phyloP scores from a whole-genome alignment of 768 basidiomycete genomes.

The Russula brevipes region DNA sequence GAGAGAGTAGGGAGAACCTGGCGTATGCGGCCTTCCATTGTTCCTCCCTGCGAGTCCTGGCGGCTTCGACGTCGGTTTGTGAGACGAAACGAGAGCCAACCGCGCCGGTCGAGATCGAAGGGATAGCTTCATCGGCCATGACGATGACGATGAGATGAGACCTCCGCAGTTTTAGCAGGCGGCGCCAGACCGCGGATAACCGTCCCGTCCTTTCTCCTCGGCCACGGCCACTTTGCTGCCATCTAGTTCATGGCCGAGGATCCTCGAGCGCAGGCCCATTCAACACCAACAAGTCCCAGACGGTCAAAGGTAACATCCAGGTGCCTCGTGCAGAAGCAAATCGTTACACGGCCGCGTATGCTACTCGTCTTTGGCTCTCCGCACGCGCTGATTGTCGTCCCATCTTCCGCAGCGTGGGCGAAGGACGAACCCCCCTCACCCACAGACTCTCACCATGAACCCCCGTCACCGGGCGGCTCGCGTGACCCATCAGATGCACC shows the following conservation, averaged over 20 bases:
- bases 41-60: conserved; percentile 66
- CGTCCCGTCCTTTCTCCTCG: too few relatives aligned
- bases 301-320: neutral
- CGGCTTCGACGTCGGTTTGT: conserved; percentile 69
- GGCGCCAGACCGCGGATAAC: too few relatives aligned
- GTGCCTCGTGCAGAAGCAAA: conserved; percentile 6
- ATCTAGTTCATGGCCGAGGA: conserved; percentile 4
- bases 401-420: conserved; percentile 16
- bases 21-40: conserved; percentile 92
- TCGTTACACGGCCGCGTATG: conserved; percentile 19
- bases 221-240: too few relatives aligned
- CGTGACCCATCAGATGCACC: conserved; percentile 37
- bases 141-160: neutral
- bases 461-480: conserved; percentile 29
- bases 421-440: conserved; percentile 27
- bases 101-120: conserved; percentile 62
- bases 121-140: conserved; percentile 39
- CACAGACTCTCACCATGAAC: conserved; percentile 36
- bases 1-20: conserved; percentile 54
- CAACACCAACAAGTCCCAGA: neutral
- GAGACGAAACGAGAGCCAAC: conserved; percentile 85
- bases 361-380: neutral
- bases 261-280: neutral
- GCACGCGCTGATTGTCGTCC: neutral
- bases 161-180: too few relatives aligned